phyloP scores from a whole-genome alignment of 2,329 filamentous ascomycete genomes.

The Aureobasidium sp. region DNA sequence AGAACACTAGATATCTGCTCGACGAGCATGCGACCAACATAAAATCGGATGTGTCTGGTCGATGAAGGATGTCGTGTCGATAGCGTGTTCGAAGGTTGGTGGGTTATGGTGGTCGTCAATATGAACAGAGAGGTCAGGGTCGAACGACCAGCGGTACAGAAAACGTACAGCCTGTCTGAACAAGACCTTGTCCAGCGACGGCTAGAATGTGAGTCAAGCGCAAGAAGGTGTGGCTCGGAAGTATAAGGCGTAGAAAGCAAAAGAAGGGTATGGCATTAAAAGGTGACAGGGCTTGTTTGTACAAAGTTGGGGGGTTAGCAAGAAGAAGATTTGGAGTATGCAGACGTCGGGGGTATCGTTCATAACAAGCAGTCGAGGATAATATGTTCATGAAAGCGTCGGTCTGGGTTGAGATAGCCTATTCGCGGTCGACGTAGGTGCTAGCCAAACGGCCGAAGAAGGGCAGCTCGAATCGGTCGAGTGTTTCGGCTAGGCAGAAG shows the following conservation, averaged over 20 bases:
- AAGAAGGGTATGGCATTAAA: background rate
- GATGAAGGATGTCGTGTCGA: background rate
- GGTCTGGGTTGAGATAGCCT: background rate
- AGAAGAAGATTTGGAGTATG: background rate
- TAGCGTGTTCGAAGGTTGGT: background rate
- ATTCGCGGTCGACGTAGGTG: slow-evolving; percentile 85
- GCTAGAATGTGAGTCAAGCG: background rate
- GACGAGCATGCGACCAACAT: background rate
- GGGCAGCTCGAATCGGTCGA: slow-evolving; percentile 70
- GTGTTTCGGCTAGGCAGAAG: slow-evolving; percentile 46
- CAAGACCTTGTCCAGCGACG: no score
- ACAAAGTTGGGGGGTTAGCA: background rate
- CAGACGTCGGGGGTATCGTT: slow-evolving; percentile 5
- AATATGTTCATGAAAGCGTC: background rate
- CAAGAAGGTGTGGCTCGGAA: background rate
- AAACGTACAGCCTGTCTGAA: background rate
- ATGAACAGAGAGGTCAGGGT: background rate
- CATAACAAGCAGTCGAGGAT: background rate
- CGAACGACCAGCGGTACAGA: background rate
- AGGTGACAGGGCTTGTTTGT: background rate
- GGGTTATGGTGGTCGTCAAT: no score
- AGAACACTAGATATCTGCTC: background rate
- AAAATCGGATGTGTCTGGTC: background rate
- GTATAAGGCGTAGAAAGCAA: background rate
- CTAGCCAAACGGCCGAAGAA: slow-evolving; percentile 79